These are phyloP conservation scores for Rhizopogon vulgaris DNA, from an alignment of 768 basidiomycete genomes.

Conservation along the genomic window DNA sequence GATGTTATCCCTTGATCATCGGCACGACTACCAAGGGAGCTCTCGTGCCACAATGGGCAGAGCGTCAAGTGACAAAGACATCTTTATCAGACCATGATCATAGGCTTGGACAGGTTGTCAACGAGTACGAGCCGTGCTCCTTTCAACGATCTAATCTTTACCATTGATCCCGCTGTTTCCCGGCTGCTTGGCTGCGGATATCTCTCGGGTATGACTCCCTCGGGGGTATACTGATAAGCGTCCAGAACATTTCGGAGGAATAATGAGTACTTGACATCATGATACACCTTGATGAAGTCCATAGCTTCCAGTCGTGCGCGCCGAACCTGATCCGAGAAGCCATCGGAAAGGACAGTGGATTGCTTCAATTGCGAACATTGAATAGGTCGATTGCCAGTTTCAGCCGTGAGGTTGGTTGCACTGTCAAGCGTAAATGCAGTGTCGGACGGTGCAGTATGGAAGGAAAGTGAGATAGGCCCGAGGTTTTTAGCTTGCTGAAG, in stretches of 20 bases:
- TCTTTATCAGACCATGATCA: constrained; percentile 30
- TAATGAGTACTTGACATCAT: constrained; percentile 44
- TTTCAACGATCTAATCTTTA: constrained; percentile 40
- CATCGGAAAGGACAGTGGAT: constrained; percentile 4
- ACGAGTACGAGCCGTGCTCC: constrained; percentile 43
- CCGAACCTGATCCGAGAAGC: constrained; percentile 11
- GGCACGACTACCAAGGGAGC: not conserved
- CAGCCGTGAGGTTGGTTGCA: constrained; percentile 6
- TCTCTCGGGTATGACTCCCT: not conserved
- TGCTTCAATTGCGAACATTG: constrained; percentile 11
- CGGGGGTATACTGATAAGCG: constrained; percentile 36
- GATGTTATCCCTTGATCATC: not conserved
- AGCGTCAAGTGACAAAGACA: not conserved
- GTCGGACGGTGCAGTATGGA: constrained; percentile 30
- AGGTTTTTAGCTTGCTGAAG: constrained; percentile 31
- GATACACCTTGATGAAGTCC: constrained; percentile 57
- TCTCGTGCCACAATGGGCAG: not conserved
- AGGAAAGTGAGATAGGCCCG: constrained; percentile 46
- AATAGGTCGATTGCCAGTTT: constrained; percentile 19
- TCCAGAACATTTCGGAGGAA: constrained; percentile 45
- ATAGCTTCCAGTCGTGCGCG: constrained; percentile 21
- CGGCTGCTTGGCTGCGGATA: not conserved
- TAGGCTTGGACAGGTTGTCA: constrained; percentile 41
- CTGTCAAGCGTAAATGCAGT: constrained; percentile 7
- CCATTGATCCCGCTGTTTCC: constrained; percentile 2